These are phyloP conservation scores for Pseudofabraea citricarpa DNA, from an alignment of 2,329 filamentous ascomycete genomes.

Conservation along the genomic window DNA sequence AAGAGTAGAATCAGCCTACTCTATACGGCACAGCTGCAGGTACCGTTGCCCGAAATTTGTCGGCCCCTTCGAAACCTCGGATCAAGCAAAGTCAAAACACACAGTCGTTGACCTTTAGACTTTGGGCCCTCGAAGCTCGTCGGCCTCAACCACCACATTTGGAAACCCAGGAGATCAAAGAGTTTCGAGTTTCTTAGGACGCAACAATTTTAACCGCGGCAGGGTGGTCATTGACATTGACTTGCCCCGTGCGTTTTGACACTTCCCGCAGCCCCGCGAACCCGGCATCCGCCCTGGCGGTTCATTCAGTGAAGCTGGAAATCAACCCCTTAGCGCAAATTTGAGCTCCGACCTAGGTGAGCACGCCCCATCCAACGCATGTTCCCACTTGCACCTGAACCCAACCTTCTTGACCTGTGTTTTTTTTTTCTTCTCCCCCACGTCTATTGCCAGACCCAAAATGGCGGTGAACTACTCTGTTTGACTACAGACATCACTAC, in stretches of 20 bases:
- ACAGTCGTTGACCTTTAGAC: background rate
- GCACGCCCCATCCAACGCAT: slow-evolving; percentile 22
- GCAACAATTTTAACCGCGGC: slow-evolving; percentile 15
- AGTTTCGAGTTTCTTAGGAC: background rate
- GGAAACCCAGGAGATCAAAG: background rate
- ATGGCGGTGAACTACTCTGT: background rate
- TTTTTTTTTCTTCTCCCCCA: background rate
- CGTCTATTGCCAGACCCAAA: background rate
- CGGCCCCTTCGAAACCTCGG: background rate
- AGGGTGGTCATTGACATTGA: slow-evolving; percentile 14
- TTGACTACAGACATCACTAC: too few relatives aligned
- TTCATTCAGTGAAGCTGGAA: slow-evolving; percentile 18
- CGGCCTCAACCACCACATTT: background rate
- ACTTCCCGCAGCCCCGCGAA: slow-evolving; percentile 17
- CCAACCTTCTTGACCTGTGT: background rate
- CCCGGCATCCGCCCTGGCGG: slow-evolving; percentile 24
- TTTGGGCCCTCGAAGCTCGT: background rate
- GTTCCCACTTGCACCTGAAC: slow-evolving; percentile 8
- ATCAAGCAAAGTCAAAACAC: background rate
- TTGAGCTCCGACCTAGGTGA: slow-evolving; percentile 16
- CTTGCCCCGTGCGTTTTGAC: slow-evolving; percentile 21
- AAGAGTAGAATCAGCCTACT: too few relatives aligned
- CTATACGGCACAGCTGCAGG: background rate
- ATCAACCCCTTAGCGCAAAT: slow-evolving; percentile 16
- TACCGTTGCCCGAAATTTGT: too few relatives aligned